Evolutionary conservation across 495 filamentous ascomycete genomes (phyloP).

Genomic region (Penicillium desertorum): DNA sequence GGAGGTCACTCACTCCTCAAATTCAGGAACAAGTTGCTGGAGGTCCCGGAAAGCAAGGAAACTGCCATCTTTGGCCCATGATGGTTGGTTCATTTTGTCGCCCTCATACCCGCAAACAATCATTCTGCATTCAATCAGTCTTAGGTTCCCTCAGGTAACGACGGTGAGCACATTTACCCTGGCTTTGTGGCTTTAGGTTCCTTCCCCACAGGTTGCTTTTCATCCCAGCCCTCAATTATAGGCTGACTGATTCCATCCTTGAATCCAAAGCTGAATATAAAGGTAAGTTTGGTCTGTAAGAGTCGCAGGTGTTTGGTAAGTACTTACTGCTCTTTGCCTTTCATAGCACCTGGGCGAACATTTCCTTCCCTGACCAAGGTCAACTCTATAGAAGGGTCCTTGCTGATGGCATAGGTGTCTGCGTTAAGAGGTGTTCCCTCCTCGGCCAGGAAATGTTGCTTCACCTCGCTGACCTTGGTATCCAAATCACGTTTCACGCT

Average conservation of each 20-base stretch:
- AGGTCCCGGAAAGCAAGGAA: conserved; percentile 41
- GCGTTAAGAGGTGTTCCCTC: conserved; percentile 12
- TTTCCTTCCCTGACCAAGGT: neutral
- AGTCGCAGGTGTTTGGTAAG: neutral
- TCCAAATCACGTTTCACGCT: conserved; percentile 3
- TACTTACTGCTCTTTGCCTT: conserved; percentile 22
- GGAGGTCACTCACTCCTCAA: conserved; percentile 21
- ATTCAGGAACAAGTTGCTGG: conserved; percentile 35
- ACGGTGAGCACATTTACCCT: conserved; percentile 17
- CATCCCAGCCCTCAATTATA: conserved; percentile 30
- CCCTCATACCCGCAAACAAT: conserved; percentile 19
- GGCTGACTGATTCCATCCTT: conserved; percentile 35
- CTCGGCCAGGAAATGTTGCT: conserved; percentile 18
- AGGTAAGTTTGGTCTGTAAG: neutral
- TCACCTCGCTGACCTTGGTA: conserved; percentile 8
- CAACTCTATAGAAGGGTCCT: conserved; percentile 4
- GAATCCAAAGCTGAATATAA: conserved; percentile 31
- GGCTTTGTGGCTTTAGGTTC: conserved; percentile 21
- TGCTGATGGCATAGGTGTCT: conserved; percentile 3
- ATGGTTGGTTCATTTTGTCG: conserved; percentile 17
- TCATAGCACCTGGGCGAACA: neutral
- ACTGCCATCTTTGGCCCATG: conserved; percentile 38
- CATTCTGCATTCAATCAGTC: conserved; percentile 7
- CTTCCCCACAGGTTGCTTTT: conserved; percentile 2
- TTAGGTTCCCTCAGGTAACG: neutral